Evolutionary conservation across 306 rosid species (phyloP).

Genomic region (Astragalus glycyphyllos): DNA sequence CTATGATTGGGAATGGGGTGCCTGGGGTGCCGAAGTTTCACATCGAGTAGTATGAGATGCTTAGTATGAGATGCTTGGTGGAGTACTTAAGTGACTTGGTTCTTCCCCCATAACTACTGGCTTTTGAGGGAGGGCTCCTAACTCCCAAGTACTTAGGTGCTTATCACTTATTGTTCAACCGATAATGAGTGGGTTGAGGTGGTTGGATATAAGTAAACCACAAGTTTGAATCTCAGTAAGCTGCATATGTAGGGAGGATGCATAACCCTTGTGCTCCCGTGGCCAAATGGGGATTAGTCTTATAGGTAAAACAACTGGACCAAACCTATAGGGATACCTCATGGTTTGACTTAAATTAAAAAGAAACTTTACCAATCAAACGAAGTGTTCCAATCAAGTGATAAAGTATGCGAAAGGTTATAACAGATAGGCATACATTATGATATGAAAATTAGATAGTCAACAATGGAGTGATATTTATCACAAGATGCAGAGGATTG

Average conservation of each 20-base stretch:
- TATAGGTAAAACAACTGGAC: neutral
- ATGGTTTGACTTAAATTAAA: neutral
- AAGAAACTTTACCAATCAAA: conserved; percentile 2
- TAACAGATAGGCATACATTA: conserved; percentile 4
- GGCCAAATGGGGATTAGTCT: conserved; percentile 1
- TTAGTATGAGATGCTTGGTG: too few species aligned
- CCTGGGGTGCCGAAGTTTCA: too few species aligned
- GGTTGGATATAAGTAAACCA: neutral
- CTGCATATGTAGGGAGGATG: neutral
- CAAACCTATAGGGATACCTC: conserved; percentile 12
- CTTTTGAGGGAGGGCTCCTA: too few species aligned
- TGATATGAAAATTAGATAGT: conserved; percentile 5
- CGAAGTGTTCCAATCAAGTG: conserved; percentile 3
- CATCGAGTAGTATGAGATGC: too few species aligned
- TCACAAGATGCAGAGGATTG: neutral
- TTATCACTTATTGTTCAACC: neutral
- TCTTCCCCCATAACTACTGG: too few species aligned
- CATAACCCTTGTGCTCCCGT: neutral
- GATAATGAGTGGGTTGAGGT: neutral
- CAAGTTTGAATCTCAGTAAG: conserved; percentile 21
- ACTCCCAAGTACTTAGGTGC: too few species aligned
- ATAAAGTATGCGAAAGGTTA: conserved; percentile 9
- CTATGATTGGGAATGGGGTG: too few species aligned
- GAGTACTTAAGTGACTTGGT: too few species aligned
- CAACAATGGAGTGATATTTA: neutral